A percentile compares a stretch with the other conserved stretches of the same genome.
These are phyloP conservation scores for Nannochloropsis salina DNA, from an alignment of 108 stramenopile species.

Conservation along the genomic window DNA sequence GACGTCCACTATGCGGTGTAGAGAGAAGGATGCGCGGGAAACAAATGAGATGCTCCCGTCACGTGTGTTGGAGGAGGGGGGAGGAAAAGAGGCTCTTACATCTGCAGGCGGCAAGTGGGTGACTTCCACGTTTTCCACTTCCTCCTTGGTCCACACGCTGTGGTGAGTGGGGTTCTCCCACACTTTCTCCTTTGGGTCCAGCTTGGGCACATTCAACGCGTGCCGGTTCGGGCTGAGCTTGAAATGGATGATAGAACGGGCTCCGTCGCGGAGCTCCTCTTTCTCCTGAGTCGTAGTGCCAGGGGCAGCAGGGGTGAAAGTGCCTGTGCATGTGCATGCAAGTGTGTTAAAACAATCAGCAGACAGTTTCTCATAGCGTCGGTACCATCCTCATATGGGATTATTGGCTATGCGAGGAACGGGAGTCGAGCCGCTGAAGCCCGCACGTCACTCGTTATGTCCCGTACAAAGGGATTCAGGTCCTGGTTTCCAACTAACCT, in stretches of 20 bases:
- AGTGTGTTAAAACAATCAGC: not conserved
- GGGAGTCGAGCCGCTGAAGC: too few relatives aligned
- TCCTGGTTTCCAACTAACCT: not conserved
- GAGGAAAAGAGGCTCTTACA: not conserved
- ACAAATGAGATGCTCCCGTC: not conserved
- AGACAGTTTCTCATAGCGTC: too few relatives aligned
- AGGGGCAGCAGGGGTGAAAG: not conserved
- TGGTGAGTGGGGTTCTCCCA: conserved; percentile 32
- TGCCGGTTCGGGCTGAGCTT: conserved; percentile 36
- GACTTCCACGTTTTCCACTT: conserved; percentile 38
- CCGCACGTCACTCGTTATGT: too few relatives aligned
- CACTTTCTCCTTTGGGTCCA: not conserved
- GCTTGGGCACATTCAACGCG: conserved; percentile 27
- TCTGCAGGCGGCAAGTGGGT: not conserved
- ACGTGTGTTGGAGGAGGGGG: not conserved
- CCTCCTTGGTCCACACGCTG: conserved; percentile 39
- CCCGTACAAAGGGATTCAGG: too few relatives aligned
- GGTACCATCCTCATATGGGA: too few relatives aligned
- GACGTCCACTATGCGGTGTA: conserved; percentile 20
- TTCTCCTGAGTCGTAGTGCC: not conserved
- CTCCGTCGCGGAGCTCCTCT: not conserved
- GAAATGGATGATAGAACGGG: conserved; percentile 29
- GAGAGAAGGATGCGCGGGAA: not conserved
- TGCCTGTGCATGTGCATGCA: not conserved
- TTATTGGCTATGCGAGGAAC: too few relatives aligned